Conservation (phyloP, 2,329 filamentous ascomycete species). For the Neocatenulostroma microsporum region DNA sequence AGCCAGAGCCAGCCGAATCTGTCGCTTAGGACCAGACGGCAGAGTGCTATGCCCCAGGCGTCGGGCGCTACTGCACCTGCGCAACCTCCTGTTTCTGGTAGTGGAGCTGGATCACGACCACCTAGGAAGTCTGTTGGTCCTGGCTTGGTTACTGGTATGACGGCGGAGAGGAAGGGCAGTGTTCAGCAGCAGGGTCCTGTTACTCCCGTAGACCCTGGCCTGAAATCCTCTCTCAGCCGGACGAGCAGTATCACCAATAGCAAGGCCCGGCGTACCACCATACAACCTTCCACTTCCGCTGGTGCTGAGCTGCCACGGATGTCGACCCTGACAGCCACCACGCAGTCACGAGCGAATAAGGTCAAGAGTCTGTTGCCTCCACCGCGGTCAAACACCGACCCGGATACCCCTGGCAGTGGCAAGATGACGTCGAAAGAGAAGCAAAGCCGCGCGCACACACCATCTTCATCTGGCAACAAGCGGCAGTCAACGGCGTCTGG, state of each 20-base stretch:
- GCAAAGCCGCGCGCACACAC: constrained; percentile 41
- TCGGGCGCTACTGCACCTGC: constrained; percentile 9
- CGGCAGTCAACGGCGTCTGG: constrained; percentile 71
- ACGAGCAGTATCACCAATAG: constrained; percentile 22
- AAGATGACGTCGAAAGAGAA: constrained; percentile 39
- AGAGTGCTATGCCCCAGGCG: constrained; percentile 56
- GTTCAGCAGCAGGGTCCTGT: constrained; percentile 16
- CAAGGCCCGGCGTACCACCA: constrained; percentile 25
- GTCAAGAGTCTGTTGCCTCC: constrained; percentile 76
- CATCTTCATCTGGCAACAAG: constrained; percentile 48
- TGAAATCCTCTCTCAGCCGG: constrained; percentile 15
- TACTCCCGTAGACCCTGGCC: constrained; percentile 13
- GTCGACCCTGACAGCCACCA: constrained; percentile 30
- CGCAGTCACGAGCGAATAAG: constrained; percentile 56
- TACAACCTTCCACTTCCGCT: constrained; percentile 19
- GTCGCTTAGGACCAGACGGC: constrained; percentile 62
- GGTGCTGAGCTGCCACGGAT: constrained; percentile 22
- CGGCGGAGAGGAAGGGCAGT: constrained; percentile 40
- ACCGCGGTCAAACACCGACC: constrained; percentile 49
- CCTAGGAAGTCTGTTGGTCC: constrained; percentile 71
- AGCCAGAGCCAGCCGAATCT: constrained; percentile 37
- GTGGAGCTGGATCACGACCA: constrained; percentile 47
- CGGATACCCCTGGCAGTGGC: constrained; percentile 49
- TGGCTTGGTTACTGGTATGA: constrained; percentile 56
- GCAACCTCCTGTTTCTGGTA: constrained; percentile 11